Evolutionary conservation across 345 rosid species (phyloP).

Genomic region (Eucalyptus guilfoylei): DNA sequence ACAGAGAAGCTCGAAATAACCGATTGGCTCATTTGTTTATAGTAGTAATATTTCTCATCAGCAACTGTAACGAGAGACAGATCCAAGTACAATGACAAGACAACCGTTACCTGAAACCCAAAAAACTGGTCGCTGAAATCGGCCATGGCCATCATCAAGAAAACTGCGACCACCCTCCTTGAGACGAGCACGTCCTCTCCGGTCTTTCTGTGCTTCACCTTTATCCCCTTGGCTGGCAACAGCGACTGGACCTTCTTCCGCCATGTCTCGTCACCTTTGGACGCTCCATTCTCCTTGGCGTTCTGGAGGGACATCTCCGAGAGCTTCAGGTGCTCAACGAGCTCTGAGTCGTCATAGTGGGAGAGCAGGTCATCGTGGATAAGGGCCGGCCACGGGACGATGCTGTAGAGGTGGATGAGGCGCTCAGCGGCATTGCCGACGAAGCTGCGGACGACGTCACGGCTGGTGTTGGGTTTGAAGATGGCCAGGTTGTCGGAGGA

Average conservation of each 20-base stretch:
- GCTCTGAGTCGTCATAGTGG: conserved; percentile 54
- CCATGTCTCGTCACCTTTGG: conserved; percentile 55
- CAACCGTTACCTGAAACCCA: conserved; percentile 1
- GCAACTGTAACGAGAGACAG: neutral
- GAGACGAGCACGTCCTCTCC: conserved; percentile 58
- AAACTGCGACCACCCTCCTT: conserved; percentile 56
- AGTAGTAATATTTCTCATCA: neutral
- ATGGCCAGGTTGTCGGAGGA: conserved; percentile 83
- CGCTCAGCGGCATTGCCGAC: conserved; percentile 78
- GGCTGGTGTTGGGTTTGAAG: conserved; percentile 72
- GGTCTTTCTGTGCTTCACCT: conserved; percentile 61
- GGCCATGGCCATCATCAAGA: conserved; percentile 72
- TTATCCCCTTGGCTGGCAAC: conserved; percentile 44
- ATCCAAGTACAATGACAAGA: neutral
- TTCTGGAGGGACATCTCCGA: conserved; percentile 45
- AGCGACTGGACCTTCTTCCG: conserved; percentile 56
- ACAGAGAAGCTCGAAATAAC: neutral
- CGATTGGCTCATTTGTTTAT: neutral
- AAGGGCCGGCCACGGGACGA: conserved; percentile 60
- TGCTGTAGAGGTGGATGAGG: conserved; percentile 70
- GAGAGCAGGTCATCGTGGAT: conserved; percentile 78
- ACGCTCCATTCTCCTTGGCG: conserved; percentile 51
- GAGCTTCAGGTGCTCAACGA: conserved; percentile 36
- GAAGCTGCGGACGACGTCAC: conserved; percentile 59
- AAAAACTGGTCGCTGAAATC: conserved; percentile 86